A percentile compares a stretch with the other conserved stretches of the same genome.
Evolutionary conservation across 2,329 filamentous ascomycete genomes (phyloP).

Genomic region (Scedosporium dehoogii): DNA sequence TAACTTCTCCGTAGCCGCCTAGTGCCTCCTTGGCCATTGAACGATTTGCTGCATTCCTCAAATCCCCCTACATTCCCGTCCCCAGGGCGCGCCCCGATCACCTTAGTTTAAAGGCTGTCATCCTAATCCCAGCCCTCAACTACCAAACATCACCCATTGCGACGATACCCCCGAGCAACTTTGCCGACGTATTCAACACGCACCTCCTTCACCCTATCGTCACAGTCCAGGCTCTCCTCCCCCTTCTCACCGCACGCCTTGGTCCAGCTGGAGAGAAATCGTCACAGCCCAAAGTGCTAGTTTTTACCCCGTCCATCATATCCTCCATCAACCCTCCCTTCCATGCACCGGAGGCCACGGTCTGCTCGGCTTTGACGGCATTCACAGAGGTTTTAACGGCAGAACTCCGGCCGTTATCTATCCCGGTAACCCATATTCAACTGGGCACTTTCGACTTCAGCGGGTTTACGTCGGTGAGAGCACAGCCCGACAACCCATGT

Average conservation of each 20-base stretch:
- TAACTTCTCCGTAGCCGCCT: constrained; percentile 41
- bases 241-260: constrained; percentile 57
- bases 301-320: constrained; percentile 73
- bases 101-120: constrained; percentile 65
- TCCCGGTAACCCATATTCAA: constrained; percentile 79
- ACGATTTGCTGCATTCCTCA: constrained; percentile 61
- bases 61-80: constrained; percentile 65
- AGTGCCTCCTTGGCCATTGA: constrained; percentile 59
- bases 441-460: constrained; percentile 85
- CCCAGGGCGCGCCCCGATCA: constrained; percentile 67
- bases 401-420: constrained; percentile 65
- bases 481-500: constrained; percentile 16
- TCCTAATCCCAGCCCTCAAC: constrained; percentile 72
- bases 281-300: constrained; percentile 56
- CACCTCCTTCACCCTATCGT: constrained; percentile 85
- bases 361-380: constrained; percentile 77
- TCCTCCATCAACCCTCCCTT: constrained; percentile 71
- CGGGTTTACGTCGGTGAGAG: constrained; percentile 41
- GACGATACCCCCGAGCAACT: constrained; percentile 71
- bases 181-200: constrained; percentile 85
- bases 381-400: constrained; percentile 73
- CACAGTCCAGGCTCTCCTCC: constrained; percentile 81
- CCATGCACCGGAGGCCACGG: constrained; percentile 75
- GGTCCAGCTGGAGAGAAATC: constrained; percentile 39
- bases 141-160: constrained; percentile 79